phyloP scores from a whole-genome alignment of 2,329 filamentous ascomycete genomes.

The Microcyclosporella mali region DNA sequence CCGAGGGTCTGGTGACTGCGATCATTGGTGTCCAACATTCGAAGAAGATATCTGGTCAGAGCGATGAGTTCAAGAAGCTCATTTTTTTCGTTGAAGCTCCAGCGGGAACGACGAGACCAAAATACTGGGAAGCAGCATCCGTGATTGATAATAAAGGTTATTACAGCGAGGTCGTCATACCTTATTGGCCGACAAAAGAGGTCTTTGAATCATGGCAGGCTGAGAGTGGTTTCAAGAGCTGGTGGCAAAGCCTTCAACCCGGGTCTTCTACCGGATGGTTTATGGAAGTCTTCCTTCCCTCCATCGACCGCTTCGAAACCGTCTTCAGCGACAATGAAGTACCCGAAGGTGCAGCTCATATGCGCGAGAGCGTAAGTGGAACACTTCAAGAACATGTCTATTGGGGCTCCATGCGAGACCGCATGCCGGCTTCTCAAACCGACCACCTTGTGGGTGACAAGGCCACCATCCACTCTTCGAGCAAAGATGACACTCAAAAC shows the following conservation, averaged over 20 bases:
- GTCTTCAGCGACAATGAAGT: conserved; percentile 36
- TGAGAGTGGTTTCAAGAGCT: conserved; percentile 31
- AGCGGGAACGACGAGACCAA: conserved; percentile 14
- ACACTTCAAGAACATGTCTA: conserved; percentile 41
- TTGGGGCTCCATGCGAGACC: conserved; percentile 45
- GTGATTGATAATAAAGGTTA: conserved; percentile 29
- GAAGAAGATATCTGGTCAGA: conserved; percentile 2
- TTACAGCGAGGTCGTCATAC: conserved; percentile 34
- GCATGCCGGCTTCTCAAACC: conserved; percentile 35
- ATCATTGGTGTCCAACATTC: conserved; percentile 31
- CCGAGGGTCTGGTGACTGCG: conserved; percentile 32
- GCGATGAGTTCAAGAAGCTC: conserved; percentile 11
- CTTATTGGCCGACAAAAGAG: conserved; percentile 35
- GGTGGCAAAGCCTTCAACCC: conserved; percentile 34
- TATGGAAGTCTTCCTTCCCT: conserved; percentile 38
- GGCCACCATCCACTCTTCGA: conserved; percentile 25
- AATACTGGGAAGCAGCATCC: conserved; percentile 32
- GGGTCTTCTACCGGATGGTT: conserved; percentile 37
- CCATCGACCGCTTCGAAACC: conserved; percentile 41
- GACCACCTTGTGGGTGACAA: conserved; percentile 25
- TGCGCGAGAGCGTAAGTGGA: conserved; percentile 35
- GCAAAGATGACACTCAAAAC: conserved; percentile 1
- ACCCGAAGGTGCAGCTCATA: conserved; percentile 39
- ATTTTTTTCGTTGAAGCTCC: conserved; percentile 17
- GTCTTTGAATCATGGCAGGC: conserved; percentile 31